Evolutionary conservation across 2,329 filamentous ascomycete genomes (phyloP).

Genomic region (Calonectria pteridis): DNA sequence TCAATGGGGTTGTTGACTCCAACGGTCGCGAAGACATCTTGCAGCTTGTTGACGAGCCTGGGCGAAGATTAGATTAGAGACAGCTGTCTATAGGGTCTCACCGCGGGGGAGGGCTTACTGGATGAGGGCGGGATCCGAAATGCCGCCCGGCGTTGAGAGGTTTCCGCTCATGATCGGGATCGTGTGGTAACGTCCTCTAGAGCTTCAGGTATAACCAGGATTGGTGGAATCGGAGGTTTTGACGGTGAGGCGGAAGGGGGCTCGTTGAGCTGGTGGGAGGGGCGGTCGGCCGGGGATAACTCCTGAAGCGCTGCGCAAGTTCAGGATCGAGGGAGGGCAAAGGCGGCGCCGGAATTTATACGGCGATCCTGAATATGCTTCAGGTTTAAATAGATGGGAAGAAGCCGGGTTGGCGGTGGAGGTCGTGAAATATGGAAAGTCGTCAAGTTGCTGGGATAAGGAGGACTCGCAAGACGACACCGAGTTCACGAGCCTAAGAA

Average conservation of each 20-base stretch:
- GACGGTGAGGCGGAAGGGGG: slow-evolving; percentile 29
- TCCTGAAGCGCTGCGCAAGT: slow-evolving; percentile 31
- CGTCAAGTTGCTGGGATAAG: slow-evolving; percentile 46
- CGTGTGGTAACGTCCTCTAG: slow-evolving; percentile 26
- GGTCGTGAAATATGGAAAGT: slow-evolving; percentile 37
- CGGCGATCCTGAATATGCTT: background rate
- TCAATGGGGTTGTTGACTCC: slow-evolving; percentile 99
- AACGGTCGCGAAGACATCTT: slow-evolving; percentile 99
- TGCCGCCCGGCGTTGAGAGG: slow-evolving; percentile 66
- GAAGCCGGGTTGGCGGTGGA: slow-evolving; percentile 29
- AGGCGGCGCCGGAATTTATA: background rate
- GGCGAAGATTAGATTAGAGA: slow-evolving; percentile 36
- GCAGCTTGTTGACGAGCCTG: slow-evolving; percentile 96
- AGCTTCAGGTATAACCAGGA: slow-evolving; percentile 23
- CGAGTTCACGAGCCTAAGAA: slow-evolving; percentile 49
- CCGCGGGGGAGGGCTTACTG: slow-evolving; percentile 59
- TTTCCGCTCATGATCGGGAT: slow-evolving; percentile 50
- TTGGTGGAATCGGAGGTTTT: slow-evolving; percentile 29
- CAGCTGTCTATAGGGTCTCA: slow-evolving; percentile 29
- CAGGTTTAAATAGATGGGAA: slow-evolving; percentile 20
- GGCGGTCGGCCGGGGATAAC: slow-evolving; percentile 39
- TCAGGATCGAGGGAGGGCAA: slow-evolving; percentile 1
- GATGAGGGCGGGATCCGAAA: slow-evolving; percentile 76
- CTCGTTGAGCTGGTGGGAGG: slow-evolving; percentile 21
- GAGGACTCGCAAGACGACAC: slow-evolving; percentile 49